Base-by-base conservation (phyloP, 148 eudicot species). In the Limonium bicolor region DNA sequence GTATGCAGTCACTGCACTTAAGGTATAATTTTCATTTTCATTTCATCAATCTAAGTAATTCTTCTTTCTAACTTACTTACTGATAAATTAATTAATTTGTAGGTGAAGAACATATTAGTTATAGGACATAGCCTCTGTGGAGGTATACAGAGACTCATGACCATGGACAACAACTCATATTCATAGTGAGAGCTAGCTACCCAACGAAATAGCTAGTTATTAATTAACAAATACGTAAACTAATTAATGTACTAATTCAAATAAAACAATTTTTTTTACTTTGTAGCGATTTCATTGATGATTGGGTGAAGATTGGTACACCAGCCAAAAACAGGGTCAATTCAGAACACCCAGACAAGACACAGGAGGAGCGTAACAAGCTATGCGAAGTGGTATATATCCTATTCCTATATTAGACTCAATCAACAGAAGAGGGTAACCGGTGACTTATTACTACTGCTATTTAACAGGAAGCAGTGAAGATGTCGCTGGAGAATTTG, bases 61-160 rank as follows among this genome's bases (percentile, higher is more conserved):
- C n/a, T n/a, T n/a, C n/a, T n/a, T n/a, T n/a, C n/a, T n/a, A n/a
- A n/a, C n/a, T n/a, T n/a, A n/a, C n/a, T n/a, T n/a, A n/a, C n/a
- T n/a, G n/a, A n/a, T n/a, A n/a, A n/a, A n/a, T n/a, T n/a, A n/a
- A n/a, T n/a, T n/a, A n/a, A n/a, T n/a, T n/a, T n/a, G n/a, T n/a
- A n/a, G 66, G 71, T 66, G 31, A 44, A 60, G 20, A 23, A 34
- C 25, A 66, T 66, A 23, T 35, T 66, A 54, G 57, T 66, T 30
- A 66, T 60, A 28, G 71, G 71, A 26, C 71, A 66, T 46, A 50
- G 62, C 36, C 26, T 27, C 8, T 60, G 71, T 50, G 71, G 71
- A 15, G 66, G 71, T 31, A 66, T 66, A 10, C n/a, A 24, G 47
- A 42, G 47, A 31, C 30, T 66, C 49, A 4, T 6, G 2, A 46